A percentile compares a stretch with the other conserved stretches of the same genome.
phyloP scores from a whole-genome alignment of 805 yeast genomes.

The Grigorovia transvaalensis region DNA sequence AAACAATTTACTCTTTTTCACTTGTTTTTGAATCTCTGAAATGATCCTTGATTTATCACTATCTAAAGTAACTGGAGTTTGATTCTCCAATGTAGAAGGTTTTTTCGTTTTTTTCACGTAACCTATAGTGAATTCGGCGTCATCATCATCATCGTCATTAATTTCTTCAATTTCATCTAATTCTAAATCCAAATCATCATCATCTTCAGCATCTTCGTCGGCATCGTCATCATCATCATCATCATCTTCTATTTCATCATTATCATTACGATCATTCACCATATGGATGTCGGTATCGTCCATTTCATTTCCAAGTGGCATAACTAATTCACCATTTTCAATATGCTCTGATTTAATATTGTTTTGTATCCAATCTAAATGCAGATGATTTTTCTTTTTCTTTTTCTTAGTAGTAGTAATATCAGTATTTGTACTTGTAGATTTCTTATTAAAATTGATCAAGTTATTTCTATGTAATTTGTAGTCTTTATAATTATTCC shows the following conservation, averaged over 20 bases:
- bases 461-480: not conserved
- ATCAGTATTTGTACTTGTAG: not conserved
- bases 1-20: constrained; percentile 20
- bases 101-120: constrained; percentile 5
- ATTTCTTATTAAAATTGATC: not conserved
- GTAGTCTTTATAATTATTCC: constrained; percentile 1
- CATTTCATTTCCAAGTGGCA: too few species aligned
- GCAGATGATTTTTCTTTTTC: not conserved
- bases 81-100: not conserved
- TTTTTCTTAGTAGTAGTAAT: not conserved
- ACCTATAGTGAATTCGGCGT: constrained; percentile 18
- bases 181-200: constrained; percentile 5
- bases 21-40: constrained; percentile 23
- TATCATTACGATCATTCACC: constrained; percentile 5
- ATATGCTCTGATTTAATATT: too few species aligned
- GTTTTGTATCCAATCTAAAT: not conserved
- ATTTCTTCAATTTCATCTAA: constrained; percentile 2
- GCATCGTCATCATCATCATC: constrained; percentile 7
- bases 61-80: constrained; percentile 16
- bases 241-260: constrained; percentile 5
- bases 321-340: too few species aligned
- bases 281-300: constrained; percentile 3
- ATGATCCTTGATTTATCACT: constrained; percentile 21
- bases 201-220: constrained; percentile 8
- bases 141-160: constrained; percentile 6